Conservation (phyloP, 2,329 filamentous ascomycete genomes). For the Chalaropsis ovoidea region DNA sequence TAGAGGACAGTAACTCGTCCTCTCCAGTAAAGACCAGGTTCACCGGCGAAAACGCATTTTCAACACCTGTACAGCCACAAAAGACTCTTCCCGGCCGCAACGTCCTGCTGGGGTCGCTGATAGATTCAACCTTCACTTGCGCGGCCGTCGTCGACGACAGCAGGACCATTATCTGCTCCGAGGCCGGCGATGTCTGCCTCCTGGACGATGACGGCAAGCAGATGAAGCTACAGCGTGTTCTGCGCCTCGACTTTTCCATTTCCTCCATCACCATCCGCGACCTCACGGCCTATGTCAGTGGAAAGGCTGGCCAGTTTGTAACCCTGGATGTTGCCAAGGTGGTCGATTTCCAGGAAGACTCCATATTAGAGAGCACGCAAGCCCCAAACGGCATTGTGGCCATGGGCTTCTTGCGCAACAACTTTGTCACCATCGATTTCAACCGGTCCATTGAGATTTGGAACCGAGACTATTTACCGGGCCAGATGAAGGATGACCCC, state of each 20-base stretch:
- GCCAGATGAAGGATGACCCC: conserved; percentile 33
- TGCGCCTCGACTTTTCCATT: conserved; percentile 56
- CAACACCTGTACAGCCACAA: conserved; percentile 31
- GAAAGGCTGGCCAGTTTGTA: conserved; percentile 51
- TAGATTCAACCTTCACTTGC: conserved; percentile 77
- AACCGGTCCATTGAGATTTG: conserved; percentile 65
- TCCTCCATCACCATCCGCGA: conserved; percentile 55
- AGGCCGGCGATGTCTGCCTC: conserved; percentile 80
- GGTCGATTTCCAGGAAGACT: conserved; percentile 35
- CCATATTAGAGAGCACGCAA: conserved; percentile 35
- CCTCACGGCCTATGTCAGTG: conserved; percentile 55
- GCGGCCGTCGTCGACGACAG: conserved; percentile 60
- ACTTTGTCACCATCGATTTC: conserved; percentile 65
- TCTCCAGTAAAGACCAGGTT: conserved; percentile 57
- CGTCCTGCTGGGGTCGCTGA: conserved; percentile 67
- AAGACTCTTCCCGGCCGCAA: conserved; percentile 77
- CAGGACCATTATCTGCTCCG: conserved; percentile 73
- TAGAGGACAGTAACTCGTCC: conserved; percentile 53
- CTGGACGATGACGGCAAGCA: conserved; percentile 66
- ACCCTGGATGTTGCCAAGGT: conserved; percentile 44
- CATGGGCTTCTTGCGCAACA: conserved; percentile 56
- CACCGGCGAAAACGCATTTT: conserved; percentile 28
- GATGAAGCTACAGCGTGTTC: conserved; percentile 58
- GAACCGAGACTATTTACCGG: conserved; percentile 39
- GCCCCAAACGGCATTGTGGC: conserved; percentile 47